Evolutionary conservation across 495 filamentous ascomycete species (phyloP).

Genomic region (Oleoguttula mirabilis): DNA sequence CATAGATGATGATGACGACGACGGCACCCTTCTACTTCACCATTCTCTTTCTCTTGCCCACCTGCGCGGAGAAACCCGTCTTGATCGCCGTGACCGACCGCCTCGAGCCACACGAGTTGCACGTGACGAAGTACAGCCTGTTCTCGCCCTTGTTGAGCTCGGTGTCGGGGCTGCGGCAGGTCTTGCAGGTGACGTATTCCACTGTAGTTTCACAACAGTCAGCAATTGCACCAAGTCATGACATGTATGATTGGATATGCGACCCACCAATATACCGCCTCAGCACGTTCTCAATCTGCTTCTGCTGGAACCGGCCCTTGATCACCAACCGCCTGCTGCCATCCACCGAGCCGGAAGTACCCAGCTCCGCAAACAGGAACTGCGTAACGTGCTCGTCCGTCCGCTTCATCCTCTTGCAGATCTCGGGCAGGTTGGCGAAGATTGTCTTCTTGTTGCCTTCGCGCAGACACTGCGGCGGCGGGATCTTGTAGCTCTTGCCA

Average conservation of each 20-base stretch:
- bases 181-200: slow-evolving; percentile 98
- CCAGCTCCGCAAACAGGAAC: slow-evolving; percentile 95
- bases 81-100: slow-evolving; percentile 95
- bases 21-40: slow-evolving; percentile 38
- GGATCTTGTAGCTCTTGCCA: slow-evolving; percentile 93
- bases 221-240: no score
- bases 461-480: slow-evolving; percentile 94
- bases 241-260: no score
- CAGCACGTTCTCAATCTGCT: slow-evolving; percentile 92
- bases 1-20: no score
- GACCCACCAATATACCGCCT: slow-evolving; percentile 82
- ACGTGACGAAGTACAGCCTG: slow-evolving; percentile 75
- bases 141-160: slow-evolving; percentile 98
- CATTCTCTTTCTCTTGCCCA: slow-evolving; percentile 81
- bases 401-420: slow-evolving; percentile 90
- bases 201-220: no score
- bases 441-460: slow-evolving; percentile 99
- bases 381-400: slow-evolving; percentile 76
- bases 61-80: slow-evolving; percentile 96
- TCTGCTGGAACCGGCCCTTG: slow-evolving; percentile 97
- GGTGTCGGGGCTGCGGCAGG: slow-evolving; percentile 85
- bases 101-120: slow-evolving; percentile 79
- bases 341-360: slow-evolving; percentile 88
- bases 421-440: slow-evolving; percentile 93
- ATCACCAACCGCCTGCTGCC: slow-evolving; percentile 88